These are phyloP conservation scores for Actinomucor elegans DNA, from an alignment of 371 early-diverging fungal genomes.

Conservation along the genomic window DNA sequence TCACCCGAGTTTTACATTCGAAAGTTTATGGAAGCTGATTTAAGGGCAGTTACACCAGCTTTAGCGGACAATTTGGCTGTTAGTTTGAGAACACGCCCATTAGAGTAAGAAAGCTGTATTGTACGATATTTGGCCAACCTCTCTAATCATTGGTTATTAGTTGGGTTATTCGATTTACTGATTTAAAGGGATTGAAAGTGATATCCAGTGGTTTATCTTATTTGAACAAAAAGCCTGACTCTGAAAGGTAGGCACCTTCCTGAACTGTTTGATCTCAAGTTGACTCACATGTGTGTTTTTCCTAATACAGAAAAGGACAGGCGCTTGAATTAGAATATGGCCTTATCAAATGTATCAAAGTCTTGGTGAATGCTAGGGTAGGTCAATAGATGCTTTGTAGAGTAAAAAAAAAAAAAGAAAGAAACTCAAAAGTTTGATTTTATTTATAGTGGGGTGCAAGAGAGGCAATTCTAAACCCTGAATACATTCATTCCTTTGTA, in stretches of 20 bases:
- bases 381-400: background rate
- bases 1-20: conserved; percentile 45
- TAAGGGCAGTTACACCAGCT: conserved; percentile 41
- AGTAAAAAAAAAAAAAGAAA: background rate
- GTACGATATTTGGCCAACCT: no score
- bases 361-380: conserved; percentile 64
- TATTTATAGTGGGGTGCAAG: conserved; percentile 63
- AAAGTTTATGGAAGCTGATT: conserved; percentile 45
- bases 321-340: conserved; percentile 69
- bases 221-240: conserved; percentile 40
- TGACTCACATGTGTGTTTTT: background rate
- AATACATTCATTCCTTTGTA: conserved; percentile 64
- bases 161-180: conserved; percentile 61
- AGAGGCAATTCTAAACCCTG: conserved; percentile 64
- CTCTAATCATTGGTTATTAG: conserved; percentile 19
- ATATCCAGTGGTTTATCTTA: conserved; percentile 55
- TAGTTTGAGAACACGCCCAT: conserved; percentile 42
- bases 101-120: no score
- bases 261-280: no score
- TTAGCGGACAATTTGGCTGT: conserved; percentile 45
- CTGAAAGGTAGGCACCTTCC: conserved; percentile 30
- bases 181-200: conserved; percentile 64
- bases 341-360: conserved; percentile 73
- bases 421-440: background rate
- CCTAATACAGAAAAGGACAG: conserved; percentile 49